Evolutionary conservation across 2,329 filamentous ascomycete species (phyloP).

Genomic region (Exophiala sp.): DNA sequence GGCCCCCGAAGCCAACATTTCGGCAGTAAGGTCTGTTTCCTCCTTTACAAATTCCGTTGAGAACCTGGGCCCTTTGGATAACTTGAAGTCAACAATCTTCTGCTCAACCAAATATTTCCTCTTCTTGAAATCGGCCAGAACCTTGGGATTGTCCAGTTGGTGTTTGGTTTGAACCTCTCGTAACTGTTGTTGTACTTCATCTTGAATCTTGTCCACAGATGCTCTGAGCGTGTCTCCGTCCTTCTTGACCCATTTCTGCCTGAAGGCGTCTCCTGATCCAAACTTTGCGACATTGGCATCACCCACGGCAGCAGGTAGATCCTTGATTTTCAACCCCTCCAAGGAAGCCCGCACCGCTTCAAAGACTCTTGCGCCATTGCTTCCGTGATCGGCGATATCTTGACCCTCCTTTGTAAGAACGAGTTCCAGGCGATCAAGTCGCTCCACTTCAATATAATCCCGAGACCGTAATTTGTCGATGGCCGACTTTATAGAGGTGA

Average conservation of each 20-base stretch:
- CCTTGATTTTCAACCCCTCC: slow-evolving; percentile 74
- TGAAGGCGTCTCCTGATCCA: slow-evolving; percentile 93
- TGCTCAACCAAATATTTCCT: slow-evolving; percentile 78
- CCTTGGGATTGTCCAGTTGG: slow-evolving; percentile 66
- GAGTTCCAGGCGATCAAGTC: slow-evolving; percentile 71
- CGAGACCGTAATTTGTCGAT: slow-evolving; percentile 79
- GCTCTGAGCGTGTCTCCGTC: slow-evolving; percentile 52
- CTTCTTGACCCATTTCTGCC: slow-evolving; percentile 62
- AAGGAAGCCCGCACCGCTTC: slow-evolving; percentile 64
- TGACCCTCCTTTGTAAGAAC: slow-evolving; percentile 69
- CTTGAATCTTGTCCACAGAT: slow-evolving; percentile 65
- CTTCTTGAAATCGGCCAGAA: slow-evolving; percentile 78
- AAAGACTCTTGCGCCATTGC: slow-evolving; percentile 77
- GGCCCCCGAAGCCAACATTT: slow-evolving; percentile 78
- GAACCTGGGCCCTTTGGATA: slow-evolving; percentile 81
- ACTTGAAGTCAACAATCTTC: slow-evolving; percentile 79
- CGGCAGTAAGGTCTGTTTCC: slow-evolving; percentile 88
- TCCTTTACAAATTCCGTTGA: slow-evolving; percentile 83
- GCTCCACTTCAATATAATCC: slow-evolving; percentile 81
- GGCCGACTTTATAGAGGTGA: slow-evolving; percentile 71
- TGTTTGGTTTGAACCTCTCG: slow-evolving; percentile 64
- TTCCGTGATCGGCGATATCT: slow-evolving; percentile 66
- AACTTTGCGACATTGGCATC: slow-evolving; percentile 50
- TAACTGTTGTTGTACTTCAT: slow-evolving; percentile 71
- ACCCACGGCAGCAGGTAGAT: slow-evolving; percentile 51